Conservation (phyloP, 306 rosid genomes). For the Inga oerstediana region DNA sequence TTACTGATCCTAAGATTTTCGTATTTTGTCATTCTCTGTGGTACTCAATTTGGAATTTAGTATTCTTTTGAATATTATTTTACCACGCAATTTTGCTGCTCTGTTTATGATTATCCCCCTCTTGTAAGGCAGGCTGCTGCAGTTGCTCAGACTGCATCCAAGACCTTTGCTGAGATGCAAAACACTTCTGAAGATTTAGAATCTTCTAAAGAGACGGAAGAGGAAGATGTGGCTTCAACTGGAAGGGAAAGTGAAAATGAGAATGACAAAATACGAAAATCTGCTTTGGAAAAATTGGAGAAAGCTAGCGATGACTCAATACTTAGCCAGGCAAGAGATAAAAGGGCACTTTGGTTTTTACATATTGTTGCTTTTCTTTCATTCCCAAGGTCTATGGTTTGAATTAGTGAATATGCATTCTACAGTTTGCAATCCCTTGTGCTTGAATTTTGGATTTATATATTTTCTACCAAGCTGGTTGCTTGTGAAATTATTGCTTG, state of each 20-base stretch:
- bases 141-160: constrained; percentile 86
- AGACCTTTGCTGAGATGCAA: constrained; percentile 74
- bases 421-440: not conserved
- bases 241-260: constrained; percentile 62
- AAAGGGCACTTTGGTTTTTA: not conserved
- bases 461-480: constrained; percentile 15
- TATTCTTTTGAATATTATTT: not conserved
- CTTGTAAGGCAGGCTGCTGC: constrained; percentile 72
- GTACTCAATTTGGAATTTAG: not conserved
- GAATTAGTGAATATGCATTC: constrained; percentile 15
- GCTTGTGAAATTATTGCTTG: constrained; percentile 7
- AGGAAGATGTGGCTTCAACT: constrained; percentile 46
- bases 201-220: constrained; percentile 58
- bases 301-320: constrained; percentile 88
- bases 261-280: constrained; percentile 48
- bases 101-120: constrained; percentile 14
- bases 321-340: constrained; percentile 82
- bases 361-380: constrained; percentile 22
- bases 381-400: constrained; percentile 18
- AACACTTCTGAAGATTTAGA: constrained; percentile 53
- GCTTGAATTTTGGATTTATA: constrained; percentile 2
- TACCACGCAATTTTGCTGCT: not conserved
- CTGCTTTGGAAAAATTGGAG: constrained; percentile 87
- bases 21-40: not conserved
- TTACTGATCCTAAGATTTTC: not conserved